Evolutionary conservation across 2,329 filamentous ascomycete genomes (phyloP), one percentile per base, ranked within the genome.

Genomic region (Trichophyton benhamiae): DNA sequence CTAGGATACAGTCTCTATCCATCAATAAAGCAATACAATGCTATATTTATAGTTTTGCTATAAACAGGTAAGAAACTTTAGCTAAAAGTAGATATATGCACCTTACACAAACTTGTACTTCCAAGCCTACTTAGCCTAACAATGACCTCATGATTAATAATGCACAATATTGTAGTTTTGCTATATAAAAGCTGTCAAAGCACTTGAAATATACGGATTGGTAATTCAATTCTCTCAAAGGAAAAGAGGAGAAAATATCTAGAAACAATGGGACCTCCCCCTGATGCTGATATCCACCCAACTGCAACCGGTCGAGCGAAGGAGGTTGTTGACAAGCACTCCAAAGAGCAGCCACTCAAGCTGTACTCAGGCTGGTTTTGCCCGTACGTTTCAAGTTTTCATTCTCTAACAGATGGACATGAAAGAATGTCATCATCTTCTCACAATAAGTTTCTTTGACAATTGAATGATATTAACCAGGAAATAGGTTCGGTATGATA

Each of bases 361-460:
- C 77, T 90, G 11, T 90, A 89, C 72, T 83, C 83, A 13, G 85
- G 84, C 65, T 91, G 87, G 87, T 90, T 89, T 78, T 92, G 80
- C 68, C 80, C 81, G 69, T 75, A 67, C 46, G 71, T 70, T 15
- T 15, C 42, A 30, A 15, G 9, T 17, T 17, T 13, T 49, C 52
- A 30, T 60, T 49, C 15, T 46, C 36, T 41, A n/a, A 49, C n/a
- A 44, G 20, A 59, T 25, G 27, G 9, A 17, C 8, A 17, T 17
- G 20, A 38, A 27, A 55, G n/a, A 17, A 33, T 15, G 15, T 2
- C 8, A 13, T 2, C 8, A 13, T 9, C 3, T 27, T 15, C 27
- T 22, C 27, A 15, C 20, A 6, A 9, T 1, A 2, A 30, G 6
- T 20, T 33, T 55, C 27, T 36, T 55, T 55, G 49, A 53, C 33